These are phyloP conservation scores for Trypethelium eluteriae DNA, from an alignment of 495 filamentous ascomycete genomes.

Conservation along the genomic window DNA sequence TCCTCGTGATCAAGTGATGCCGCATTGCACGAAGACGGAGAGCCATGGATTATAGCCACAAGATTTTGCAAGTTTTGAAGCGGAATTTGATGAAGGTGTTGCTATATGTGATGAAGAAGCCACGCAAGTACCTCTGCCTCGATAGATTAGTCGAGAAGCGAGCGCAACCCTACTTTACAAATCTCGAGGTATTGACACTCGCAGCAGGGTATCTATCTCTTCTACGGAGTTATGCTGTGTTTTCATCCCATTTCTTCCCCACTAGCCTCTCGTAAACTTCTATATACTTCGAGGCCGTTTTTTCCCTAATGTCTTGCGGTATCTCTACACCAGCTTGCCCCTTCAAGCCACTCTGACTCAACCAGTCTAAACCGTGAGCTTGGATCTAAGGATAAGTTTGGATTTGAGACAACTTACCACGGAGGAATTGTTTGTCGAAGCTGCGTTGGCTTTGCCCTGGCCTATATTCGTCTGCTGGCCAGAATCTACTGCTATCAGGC, in stretches of 20 bases:
- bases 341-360: slow-evolving; percentile 61
- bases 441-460: slow-evolving; percentile 68
- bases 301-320: slow-evolving; percentile 54
- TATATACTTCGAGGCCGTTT: slow-evolving; percentile 57
- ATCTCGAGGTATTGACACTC: too few relatives aligned
- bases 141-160: too few relatives aligned
- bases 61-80: too few relatives aligned
- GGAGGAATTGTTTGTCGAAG: slow-evolving; percentile 58
- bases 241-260: slow-evolving; percentile 34
- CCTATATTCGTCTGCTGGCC: slow-evolving; percentile 66
- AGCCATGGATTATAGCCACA: too few relatives aligned
- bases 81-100: too few relatives aligned
- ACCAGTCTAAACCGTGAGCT: slow-evolving; percentile 77
- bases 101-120: too few relatives aligned
- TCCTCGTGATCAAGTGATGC: too few relatives aligned
- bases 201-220: too few relatives aligned
- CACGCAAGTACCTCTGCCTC: too few relatives aligned
- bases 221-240: neutral
- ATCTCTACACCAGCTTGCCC: slow-evolving; percentile 61
- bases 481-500: slow-evolving; percentile 66
- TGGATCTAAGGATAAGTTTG: neutral
- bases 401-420: neutral
- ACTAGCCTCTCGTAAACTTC: slow-evolving; percentile 68
- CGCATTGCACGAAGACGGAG: too few relatives aligned
- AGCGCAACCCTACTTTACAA: too few relatives aligned